phyloP scores from a whole-genome alignment of 176 grass and related monocot genomes.

The Raddia distichophylla region DNA sequence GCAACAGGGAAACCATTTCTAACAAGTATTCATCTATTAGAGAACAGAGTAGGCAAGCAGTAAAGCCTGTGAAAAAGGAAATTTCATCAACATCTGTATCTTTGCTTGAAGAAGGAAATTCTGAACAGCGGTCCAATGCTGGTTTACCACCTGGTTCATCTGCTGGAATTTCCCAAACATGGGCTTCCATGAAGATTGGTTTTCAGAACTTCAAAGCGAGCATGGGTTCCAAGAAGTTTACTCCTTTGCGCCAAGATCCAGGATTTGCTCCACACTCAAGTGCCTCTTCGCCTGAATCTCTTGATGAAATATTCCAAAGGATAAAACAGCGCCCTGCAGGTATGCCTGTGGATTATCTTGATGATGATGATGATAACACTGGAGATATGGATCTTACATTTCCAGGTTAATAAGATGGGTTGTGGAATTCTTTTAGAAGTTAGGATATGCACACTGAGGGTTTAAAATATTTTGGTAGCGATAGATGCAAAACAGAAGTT shows the following conservation, averaged over 20 bases:
- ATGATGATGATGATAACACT: slow-evolving; percentile 50
- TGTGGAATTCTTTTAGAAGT: slow-evolving; percentile 42
- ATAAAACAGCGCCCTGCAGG: slow-evolving; percentile 72
- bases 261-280: slow-evolving; percentile 46
- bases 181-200: slow-evolving; percentile 83
- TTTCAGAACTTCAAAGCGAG: slow-evolving; percentile 93
- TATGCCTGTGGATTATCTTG: slow-evolving; percentile 57
- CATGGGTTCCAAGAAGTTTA: slow-evolving; percentile 78
- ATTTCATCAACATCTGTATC: slow-evolving; percentile 65
- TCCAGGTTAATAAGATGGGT: slow-evolving; percentile 49
- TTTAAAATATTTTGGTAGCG: slow-evolving; percentile 46
- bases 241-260: slow-evolving; percentile 75
- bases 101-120: slow-evolving; percentile 66
- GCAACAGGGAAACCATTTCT: slow-evolving; percentile 65
- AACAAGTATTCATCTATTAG: slow-evolving; percentile 83
- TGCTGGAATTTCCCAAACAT: slow-evolving; percentile 72
- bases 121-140: slow-evolving; percentile 47
- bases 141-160: slow-evolving; percentile 22
- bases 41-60: slow-evolving; percentile 60
- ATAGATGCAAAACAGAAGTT: slow-evolving; percentile 46
- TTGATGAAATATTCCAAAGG: slow-evolving; percentile 97
- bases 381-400: slow-evolving; percentile 49
- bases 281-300: slow-evolving; percentile 60
- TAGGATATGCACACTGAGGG: slow-evolving; percentile 38
- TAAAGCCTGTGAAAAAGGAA: slow-evolving; percentile 55